A percentile compares a stretch with the other conserved stretches of the same genome.
Evolutionary conservation across 441 rosid genomes (phyloP).

Genomic region (Corymbia citriodora): DNA sequence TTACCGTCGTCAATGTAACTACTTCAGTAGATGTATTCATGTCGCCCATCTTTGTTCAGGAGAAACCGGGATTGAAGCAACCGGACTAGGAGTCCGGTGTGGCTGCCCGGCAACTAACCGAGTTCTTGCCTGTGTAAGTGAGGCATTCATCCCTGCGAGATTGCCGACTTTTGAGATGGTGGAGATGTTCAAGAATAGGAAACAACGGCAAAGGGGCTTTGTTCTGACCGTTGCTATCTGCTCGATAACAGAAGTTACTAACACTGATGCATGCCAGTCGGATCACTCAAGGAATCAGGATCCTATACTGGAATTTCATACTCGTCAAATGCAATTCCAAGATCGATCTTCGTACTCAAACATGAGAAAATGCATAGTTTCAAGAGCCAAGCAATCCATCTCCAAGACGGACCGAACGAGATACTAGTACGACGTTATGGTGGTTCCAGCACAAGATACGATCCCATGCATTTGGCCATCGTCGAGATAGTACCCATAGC

Average conservation of each 20-base stretch:
- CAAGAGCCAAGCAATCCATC: not conserved
- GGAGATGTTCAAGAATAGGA: not conserved
- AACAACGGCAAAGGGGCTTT: not conserved
- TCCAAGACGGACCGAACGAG: not conserved
- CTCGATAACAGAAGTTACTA: not conserved
- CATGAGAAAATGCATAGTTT: not conserved
- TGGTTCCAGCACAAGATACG: not conserved
- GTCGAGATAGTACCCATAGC: not conserved
- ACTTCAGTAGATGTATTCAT: not conserved
- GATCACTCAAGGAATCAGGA: not conserved
- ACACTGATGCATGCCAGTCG: not conserved
- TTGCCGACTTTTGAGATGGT: not conserved
- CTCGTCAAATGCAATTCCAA: not conserved
- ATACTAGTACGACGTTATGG: not conserved
- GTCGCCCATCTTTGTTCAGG: not conserved
- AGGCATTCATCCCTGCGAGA: not conserved
- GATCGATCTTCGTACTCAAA: not conserved
- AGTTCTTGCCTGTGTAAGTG: not conserved
- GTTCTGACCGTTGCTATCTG: not conserved
- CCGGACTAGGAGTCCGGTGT: not conserved
- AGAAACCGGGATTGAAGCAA: not conserved
- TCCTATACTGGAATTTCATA: not conserved
- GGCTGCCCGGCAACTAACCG: not conserved
- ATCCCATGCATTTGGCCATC: not conserved
- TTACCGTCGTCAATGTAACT: not conserved